Conservation (phyloP, 2,329 filamentous ascomycete genomes). For the Coniochaeta prunicola region DNA sequence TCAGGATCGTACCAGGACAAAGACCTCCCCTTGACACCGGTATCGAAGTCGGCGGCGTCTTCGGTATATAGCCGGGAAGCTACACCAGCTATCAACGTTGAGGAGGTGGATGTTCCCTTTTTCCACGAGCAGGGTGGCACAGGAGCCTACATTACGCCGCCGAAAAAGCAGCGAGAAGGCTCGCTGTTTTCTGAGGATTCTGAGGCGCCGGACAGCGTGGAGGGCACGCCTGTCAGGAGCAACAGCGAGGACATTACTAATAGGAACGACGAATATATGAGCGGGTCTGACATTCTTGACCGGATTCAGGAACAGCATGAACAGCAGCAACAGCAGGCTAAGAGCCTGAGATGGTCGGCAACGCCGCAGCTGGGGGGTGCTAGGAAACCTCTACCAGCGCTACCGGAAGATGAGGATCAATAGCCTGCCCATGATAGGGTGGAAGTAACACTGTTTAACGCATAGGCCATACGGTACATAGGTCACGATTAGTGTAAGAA, state of each 20-base stretch:
- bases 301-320: not conserved
- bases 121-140: not conserved
- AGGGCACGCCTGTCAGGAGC: not conserved
- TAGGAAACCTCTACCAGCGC: conserved; percentile 1
- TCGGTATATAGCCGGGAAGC: not conserved
- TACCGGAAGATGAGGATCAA: conserved; percentile 1
- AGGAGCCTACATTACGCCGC: not conserved
- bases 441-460: not conserved
- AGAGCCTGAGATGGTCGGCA: not conserved
- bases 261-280: not conserved
- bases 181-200: not conserved
- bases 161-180: not conserved
- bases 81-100: conserved; percentile 1
- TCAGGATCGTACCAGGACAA: not conserved
- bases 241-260: not conserved
- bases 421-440: not conserved
- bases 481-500: not conserved
- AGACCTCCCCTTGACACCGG: not conserved
- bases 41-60: not conserved
- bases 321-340: not conserved
- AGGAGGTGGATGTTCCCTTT: not conserved
- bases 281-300: not conserved
- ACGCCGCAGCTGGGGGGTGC: not conserved
- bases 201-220: not conserved
- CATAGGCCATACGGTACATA: not conserved